Evolutionary conservation across 257 asterid species (phyloP).

Genomic region (Solanum ossicruentum): DNA sequence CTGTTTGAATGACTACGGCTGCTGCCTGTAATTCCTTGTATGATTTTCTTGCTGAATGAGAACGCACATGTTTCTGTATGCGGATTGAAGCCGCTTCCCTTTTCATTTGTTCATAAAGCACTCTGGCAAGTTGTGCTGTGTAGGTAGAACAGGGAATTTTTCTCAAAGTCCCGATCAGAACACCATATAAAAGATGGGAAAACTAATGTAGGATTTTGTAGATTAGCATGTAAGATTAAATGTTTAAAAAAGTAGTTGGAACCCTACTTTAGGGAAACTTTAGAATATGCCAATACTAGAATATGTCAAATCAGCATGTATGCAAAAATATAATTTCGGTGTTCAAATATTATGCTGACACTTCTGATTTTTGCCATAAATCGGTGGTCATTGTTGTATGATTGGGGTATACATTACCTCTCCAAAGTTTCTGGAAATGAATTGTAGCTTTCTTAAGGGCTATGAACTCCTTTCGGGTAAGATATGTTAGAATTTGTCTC

Average conservation of each 20-base stretch:
- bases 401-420: constrained; percentile 42
- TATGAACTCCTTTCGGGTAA: constrained; percentile 63
- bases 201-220: background rate
- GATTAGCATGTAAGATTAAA: background rate
- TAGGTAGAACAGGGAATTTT: background rate
- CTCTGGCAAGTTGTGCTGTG: constrained; percentile 67
- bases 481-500: constrained; percentile 75
- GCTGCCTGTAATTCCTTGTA: constrained; percentile 51
- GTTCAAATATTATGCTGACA: background rate
- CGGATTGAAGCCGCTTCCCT: constrained; percentile 81
- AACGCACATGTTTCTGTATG: constrained; percentile 71
- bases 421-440: constrained; percentile 57
- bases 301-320: background rate
- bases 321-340: background rate
- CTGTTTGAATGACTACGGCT: constrained; percentile 72
- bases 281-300: background rate
- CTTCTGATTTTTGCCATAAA: background rate
- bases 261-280: background rate
- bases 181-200: background rate
- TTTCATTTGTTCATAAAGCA: constrained; percentile 56
- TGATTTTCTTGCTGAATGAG: constrained; percentile 52
- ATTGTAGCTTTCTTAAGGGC: constrained; percentile 57
- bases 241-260: background rate
- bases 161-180: background rate
- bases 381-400: background rate